Percentiles rank a stretch among this genome's conserved stretches.
Conservation (phyloP, 495 filamentous ascomycete genomes). For the Podospora sp. region DNA sequence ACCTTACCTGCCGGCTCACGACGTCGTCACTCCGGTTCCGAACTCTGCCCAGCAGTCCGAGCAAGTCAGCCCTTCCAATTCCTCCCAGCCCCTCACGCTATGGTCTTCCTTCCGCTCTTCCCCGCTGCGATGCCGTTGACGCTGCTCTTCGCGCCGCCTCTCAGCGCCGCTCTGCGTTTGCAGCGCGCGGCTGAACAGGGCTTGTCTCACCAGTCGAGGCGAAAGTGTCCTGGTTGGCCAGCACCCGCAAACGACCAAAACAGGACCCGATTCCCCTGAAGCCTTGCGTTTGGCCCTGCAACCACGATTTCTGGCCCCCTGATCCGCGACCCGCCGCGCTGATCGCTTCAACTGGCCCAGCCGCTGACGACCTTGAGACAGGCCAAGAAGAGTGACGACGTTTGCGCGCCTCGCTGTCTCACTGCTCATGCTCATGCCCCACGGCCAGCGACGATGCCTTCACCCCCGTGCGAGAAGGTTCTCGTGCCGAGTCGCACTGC, state of each 20-base stretch:
- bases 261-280: not conserved
- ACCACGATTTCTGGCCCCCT: not conserved
- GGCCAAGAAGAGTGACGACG: conserved; percentile 2
- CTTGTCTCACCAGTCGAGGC: conserved; percentile 6
- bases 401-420: not conserved
- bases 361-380: not conserved
- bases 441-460: not conserved
- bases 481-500: conserved; percentile 7
- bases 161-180: not conserved
- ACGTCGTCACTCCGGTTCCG: not conserved
- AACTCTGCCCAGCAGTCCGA: not conserved
- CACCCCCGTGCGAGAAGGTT: not conserved
- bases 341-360: conserved; percentile 1
- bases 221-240: conserved; percentile 11
- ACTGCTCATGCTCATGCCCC: not conserved
- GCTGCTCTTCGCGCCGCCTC: not conserved
- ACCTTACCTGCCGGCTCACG: not conserved
- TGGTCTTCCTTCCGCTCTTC: not conserved
- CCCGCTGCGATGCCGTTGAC: not conserved
- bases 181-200: conserved; percentile 1
- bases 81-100: too few relatives aligned
- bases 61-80: too few relatives aligned
- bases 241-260: conserved; percentile 6
- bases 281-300: not conserved
- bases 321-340: not conserved